Conservation (phyloP, 331 rosid species). For the Cucumis variabilis region DNA sequence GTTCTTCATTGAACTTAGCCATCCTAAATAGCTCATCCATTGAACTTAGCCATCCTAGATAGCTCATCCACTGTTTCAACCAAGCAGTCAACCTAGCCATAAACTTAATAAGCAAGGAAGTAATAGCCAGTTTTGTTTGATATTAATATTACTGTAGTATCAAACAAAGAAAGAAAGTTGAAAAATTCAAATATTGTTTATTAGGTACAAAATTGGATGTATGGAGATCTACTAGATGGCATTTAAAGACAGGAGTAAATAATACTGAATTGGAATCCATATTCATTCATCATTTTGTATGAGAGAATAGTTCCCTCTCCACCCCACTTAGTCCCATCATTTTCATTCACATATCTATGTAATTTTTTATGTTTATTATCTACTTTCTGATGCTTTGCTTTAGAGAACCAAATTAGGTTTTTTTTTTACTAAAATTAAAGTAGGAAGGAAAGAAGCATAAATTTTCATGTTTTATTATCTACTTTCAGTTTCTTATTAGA, state of each 20-base stretch:
- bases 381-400: too few relatives aligned
- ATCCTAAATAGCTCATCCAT: conserved; percentile 67
- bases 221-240: too few relatives aligned
- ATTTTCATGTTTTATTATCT: too few relatives aligned
- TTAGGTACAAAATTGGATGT: too few relatives aligned
- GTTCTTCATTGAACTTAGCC: conserved; percentile 59
- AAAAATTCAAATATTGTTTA: too few relatives aligned
- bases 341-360: not conserved
- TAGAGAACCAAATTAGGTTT: too few relatives aligned
- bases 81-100: conserved; percentile 81
- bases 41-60: conserved; percentile 70
- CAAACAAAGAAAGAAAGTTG: too few relatives aligned
- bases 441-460: too few relatives aligned
- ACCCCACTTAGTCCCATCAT: conserved; percentile 4
- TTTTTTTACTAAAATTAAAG: too few relatives aligned
- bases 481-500: too few relatives aligned
- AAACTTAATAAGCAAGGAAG: conserved; percentile 72
- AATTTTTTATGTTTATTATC: not conserved
- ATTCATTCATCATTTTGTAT: not conserved
- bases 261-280: not conserved
- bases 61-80: conserved; percentile 70
- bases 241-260: not conserved
- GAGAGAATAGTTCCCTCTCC: not conserved
- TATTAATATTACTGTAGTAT: too few relatives aligned
- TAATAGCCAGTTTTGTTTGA: conserved; percentile 47